Base-by-base conservation (phyloP, 1,139 yeast species). In the Suhomyces coccinellae region DNA sequence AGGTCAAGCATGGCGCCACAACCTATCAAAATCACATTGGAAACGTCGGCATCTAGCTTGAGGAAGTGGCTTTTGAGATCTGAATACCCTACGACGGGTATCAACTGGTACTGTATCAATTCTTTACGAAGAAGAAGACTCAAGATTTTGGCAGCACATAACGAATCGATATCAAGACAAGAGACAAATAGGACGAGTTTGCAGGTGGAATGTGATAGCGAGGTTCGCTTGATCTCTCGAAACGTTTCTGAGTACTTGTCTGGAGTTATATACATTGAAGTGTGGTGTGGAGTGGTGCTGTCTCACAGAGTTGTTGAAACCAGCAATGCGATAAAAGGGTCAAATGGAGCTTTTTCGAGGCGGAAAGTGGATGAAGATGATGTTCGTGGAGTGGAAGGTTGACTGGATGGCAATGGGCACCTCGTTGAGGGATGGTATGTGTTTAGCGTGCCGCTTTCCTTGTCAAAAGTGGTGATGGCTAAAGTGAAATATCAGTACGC, bases 1-100 rank as follows among this genome's bases (percentile, higher is more conserved):
- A 95, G 61, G 63, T 95, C 98, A 27, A 91, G 79, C 78, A 87
- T 83, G 13, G 96, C 96, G n/a, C 99, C 99, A 67, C 97, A 93
- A 0, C 99, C 99, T 2, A 95, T 69, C 38, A 91, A 71, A 5
- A 95, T 65, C 11, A 93, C 85, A 57, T 86, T 90, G 12, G 82
- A 68, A n/a, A 93, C 83, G 46, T 88, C 95, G 10, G 69, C 75
- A 56, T 91, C 97, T 35, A 93, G 67, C 45, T 76, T 77, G 10
- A 57, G 49, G 58, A 81, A 91, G 60, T 85, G 89, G 30, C 57
- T 60, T 50, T 80, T 80, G 53, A 95, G 70, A 56, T 91, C 97
- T 10, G 83, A 69, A 59, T 89, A 93, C 1, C 99, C 99, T 15
- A 89, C 91, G n/a, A 93, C 91, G 0, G 99, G 99, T 11, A 90